Percentiles rank a stretch among this genome's conserved stretches.
These are phyloP conservation scores for Flaveria bidentis DNA, from an alignment of 129 eudicot genomes.

Conservation along the genomic window DNA sequence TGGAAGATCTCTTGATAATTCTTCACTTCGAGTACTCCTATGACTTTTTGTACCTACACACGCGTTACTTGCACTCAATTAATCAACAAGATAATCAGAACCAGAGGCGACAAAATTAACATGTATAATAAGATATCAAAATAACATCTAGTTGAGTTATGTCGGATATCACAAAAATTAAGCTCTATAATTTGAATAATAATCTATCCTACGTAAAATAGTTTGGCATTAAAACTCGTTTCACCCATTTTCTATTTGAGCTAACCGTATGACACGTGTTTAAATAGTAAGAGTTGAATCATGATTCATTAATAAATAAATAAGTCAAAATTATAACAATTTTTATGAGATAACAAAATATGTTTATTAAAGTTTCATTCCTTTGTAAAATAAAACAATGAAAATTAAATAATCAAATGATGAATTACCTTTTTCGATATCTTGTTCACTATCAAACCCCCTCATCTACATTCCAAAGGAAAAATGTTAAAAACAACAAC, in stretches of 20 bases:
- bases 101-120: not conserved
- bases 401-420: too few species aligned
- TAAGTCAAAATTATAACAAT: too few species aligned
- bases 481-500: not conserved
- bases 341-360: too few species aligned
- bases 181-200: not conserved
- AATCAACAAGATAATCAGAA: not conserved
- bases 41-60: conserved; percentile 26
- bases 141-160: not conserved
- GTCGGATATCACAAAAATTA: not conserved
- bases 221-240: too few species aligned
- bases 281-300: too few species aligned
- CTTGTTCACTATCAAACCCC: conserved; percentile 26
- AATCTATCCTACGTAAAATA: too few species aligned
- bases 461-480: conserved; percentile 28
- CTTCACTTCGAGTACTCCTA: conserved; percentile 44
- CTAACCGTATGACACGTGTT: too few species aligned
- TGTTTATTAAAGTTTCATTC: not conserved
- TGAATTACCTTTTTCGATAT: conserved; percentile 19
- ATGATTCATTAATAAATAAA: too few species aligned
- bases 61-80: not conserved
- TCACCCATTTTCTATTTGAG: too few species aligned
- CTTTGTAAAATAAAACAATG: too few species aligned
- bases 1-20: conserved; percentile 29
- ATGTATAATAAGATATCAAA: not conserved